Conservation (phyloP, 2,329 filamentous ascomycete species). For the Ophiostoma montium region DNA sequence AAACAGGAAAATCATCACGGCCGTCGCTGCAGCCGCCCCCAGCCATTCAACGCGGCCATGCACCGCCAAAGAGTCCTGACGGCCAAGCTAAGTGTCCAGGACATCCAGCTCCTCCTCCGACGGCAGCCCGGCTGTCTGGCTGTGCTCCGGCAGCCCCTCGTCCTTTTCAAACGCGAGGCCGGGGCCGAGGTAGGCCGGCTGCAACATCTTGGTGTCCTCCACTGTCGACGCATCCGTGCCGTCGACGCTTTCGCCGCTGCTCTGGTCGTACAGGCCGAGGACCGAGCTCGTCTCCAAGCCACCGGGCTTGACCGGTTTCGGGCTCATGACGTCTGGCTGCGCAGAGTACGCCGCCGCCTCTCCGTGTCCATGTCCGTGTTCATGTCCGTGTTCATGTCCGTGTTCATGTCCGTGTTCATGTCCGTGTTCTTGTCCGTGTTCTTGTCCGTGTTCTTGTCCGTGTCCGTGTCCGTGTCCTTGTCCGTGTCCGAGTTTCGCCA, state of each 20-base stretch:
- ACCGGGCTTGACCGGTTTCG: constrained; percentile 20
- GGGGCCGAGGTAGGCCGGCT: constrained; percentile 36
- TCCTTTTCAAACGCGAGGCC: constrained; percentile 37
- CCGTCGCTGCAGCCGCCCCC: too few species aligned
- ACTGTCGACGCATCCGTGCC: not conserved
- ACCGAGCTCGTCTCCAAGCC: constrained; percentile 16
- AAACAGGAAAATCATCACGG: not conserved
- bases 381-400: constrained; percentile 19
- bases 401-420: constrained; percentile 6
- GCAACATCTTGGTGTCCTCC: constrained; percentile 19
- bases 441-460: constrained; percentile 8
- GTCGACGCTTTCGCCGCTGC: constrained; percentile 12
- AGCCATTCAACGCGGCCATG: too few species aligned
- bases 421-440: constrained; percentile 18
- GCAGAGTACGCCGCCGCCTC: constrained; percentile 21
- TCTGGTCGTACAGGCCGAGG: constrained; percentile 7
- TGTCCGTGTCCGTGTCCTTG: constrained; percentile 1
- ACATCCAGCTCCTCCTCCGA: constrained; percentile 28
- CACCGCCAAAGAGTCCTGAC: too few species aligned
- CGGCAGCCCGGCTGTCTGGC: constrained; percentile 22
- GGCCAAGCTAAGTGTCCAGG: constrained; percentile 21
- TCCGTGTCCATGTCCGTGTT: not conserved
- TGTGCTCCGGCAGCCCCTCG: constrained; percentile 25
- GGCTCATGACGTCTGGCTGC: constrained; percentile 24
- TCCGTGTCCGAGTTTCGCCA: constrained; percentile 34